Conservation (phyloP, 1,284 basidiomycete genomes). For the Pseudozyma pruni region DNA sequence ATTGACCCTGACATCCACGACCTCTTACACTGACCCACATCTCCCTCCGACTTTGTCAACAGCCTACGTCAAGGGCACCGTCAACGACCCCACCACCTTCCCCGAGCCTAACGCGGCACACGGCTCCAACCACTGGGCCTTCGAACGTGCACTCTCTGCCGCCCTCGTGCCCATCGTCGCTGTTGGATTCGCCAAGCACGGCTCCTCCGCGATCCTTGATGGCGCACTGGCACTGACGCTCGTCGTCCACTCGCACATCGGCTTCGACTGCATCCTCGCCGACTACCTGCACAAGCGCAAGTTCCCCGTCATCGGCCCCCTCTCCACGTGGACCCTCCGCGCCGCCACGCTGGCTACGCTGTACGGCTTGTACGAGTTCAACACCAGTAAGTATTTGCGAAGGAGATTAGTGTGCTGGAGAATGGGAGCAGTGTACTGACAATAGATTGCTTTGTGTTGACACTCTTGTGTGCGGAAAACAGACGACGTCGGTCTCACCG, state of each 20-base stretch:
- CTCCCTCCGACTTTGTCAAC: background rate
- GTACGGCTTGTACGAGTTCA: constrained; percentile 81
- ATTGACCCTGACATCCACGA: too few relatives aligned
- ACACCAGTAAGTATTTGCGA: constrained; percentile 57
- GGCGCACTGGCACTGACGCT: constrained; percentile 86
- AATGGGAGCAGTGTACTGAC: constrained; percentile 6
- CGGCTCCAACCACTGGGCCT: constrained; percentile 97
- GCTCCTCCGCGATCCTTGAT: constrained; percentile 73
- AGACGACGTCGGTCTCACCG: constrained; percentile 86
- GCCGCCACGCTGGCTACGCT: constrained; percentile 83
- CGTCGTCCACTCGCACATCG: constrained; percentile 94
- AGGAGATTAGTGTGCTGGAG: background rate
- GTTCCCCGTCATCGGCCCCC: constrained; percentile 79
- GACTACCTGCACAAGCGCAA: constrained; percentile 96
- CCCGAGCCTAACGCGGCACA: constrained; percentile 77
- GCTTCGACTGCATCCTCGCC: constrained; percentile 67
- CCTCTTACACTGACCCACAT: background rate
- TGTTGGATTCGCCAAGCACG: constrained; percentile 66
- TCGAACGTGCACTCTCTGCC: constrained; percentile 89
- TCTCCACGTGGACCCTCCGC: constrained; percentile 80
- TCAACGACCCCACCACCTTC: constrained; percentile 93
- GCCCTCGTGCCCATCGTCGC: constrained; percentile 80
- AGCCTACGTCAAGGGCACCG: constrained; percentile 92
- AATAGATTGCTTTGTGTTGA: constrained; percentile 1
- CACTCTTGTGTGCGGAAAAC: background rate